phyloP scores from a whole-genome alignment of 495 filamentous ascomycete genomes.

The Terfezia claveryi region DNA sequence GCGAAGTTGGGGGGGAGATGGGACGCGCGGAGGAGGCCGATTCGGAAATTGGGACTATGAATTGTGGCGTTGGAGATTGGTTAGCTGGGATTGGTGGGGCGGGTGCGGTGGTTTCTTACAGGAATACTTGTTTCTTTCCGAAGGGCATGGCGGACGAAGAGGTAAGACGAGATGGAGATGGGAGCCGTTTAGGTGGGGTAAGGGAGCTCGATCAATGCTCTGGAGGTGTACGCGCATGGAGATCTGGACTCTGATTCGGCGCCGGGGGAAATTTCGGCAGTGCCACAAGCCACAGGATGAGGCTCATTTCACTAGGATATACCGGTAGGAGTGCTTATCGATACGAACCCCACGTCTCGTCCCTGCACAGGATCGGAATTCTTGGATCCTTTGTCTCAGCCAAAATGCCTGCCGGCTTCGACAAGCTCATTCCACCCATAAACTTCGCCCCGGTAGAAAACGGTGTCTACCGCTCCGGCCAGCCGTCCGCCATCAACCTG shows the following conservation, averaged over 20 bases:
- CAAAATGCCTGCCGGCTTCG: slow-evolving; percentile 2
- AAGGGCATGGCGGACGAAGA: slow-evolving; percentile 10
- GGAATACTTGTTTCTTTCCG: slow-evolving; percentile 41
- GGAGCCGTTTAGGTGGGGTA: too few relatives aligned
- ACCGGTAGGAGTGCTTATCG: too few relatives aligned
- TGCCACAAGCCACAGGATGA: too few relatives aligned
- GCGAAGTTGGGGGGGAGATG: slow-evolving; percentile 55
- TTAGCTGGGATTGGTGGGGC: not conserved
- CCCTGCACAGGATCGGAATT: too few relatives aligned
- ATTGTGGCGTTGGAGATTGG: not conserved
- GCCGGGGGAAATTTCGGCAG: too few relatives aligned
- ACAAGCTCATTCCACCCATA: slow-evolving; percentile 12
- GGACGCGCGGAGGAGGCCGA: slow-evolving; percentile 51
- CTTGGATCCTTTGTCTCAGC: too few relatives aligned
- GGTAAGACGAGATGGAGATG: too few relatives aligned
- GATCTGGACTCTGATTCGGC: too few relatives aligned
- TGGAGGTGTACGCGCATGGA: too few relatives aligned
- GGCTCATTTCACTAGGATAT: too few relatives aligned
- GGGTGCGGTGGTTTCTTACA: slow-evolving; percentile 29
- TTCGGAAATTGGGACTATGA: slow-evolving; percentile 49
- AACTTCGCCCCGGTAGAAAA: slow-evolving; percentile 16
- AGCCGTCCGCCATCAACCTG: slow-evolving; percentile 17
- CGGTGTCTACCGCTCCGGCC: slow-evolving; percentile 15
- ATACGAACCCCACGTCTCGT: too few relatives aligned
- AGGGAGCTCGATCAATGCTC: too few relatives aligned